Conservation (phyloP, 2,329 filamentous ascomycete species). For the Paracamarosporium sp. region DNA sequence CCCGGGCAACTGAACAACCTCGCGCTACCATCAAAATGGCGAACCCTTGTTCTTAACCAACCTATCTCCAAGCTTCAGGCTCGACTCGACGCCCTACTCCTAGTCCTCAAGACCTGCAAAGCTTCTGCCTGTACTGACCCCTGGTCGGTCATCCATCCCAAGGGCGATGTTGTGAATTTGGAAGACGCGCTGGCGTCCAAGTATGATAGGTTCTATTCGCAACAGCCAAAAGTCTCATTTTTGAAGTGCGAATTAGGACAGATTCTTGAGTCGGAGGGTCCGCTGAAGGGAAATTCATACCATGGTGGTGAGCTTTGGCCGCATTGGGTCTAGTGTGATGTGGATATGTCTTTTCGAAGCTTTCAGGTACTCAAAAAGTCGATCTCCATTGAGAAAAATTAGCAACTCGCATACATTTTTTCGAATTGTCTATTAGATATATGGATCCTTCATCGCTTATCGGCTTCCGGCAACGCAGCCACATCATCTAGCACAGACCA, state of each 20-base stretch:
- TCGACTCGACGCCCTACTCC: conserved; percentile 61
- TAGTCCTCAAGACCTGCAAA: conserved; percentile 68
- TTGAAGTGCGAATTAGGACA: conserved; percentile 64
- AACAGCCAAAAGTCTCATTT: conserved; percentile 59
- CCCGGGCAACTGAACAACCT: conserved; percentile 31
- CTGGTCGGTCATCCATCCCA: conserved; percentile 64
- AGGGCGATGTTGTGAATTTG: conserved; percentile 58
- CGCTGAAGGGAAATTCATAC: conserved; percentile 26
- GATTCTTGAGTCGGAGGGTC: conserved; percentile 62
- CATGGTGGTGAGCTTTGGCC: not conserved
- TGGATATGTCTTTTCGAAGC: too few relatives aligned
- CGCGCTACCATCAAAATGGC: not conserved
- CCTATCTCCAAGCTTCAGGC: conserved; percentile 15
- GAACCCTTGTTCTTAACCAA: not conserved
- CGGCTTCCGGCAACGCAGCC: too few relatives aligned
- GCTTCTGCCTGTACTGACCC: conserved; percentile 61
- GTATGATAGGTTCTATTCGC: conserved; percentile 62
- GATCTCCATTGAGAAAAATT: too few relatives aligned
- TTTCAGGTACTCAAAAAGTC: too few relatives aligned
- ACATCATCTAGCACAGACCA: too few relatives aligned
- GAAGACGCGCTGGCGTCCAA: conserved; percentile 56
- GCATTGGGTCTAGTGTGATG: not conserved
- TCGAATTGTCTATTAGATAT: too few relatives aligned
- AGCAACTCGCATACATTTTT: too few relatives aligned
- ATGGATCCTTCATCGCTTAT: too few relatives aligned